Conservation (phyloP, 1,284 basidiomycete genomes). For the Cutaneotrichosporon sp. region DNA sequence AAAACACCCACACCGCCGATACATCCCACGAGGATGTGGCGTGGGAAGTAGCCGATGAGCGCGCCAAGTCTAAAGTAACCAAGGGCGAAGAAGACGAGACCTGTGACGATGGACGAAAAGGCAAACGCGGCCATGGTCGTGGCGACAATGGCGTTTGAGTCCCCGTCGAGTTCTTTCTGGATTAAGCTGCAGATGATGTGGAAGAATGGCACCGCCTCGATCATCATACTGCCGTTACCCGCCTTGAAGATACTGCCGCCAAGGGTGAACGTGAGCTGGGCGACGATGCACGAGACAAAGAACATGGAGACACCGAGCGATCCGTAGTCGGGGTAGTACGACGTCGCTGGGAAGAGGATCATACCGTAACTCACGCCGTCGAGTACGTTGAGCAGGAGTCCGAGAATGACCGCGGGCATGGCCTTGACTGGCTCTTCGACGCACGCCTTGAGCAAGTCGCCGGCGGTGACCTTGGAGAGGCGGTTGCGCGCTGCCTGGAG, state of each 20-base stretch:
- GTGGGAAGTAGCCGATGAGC: constrained; percentile 91
- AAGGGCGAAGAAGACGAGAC: constrained; percentile 81
- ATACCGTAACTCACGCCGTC: constrained; percentile 70
- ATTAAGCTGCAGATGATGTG: constrained; percentile 83
- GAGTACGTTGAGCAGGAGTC: constrained; percentile 80
- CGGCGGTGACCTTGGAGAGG: constrained; percentile 34
- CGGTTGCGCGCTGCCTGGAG: constrained; percentile 8
- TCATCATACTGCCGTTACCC: constrained; percentile 98
- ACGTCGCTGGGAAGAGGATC: constrained; percentile 76
- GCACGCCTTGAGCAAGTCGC: constrained; percentile 39
- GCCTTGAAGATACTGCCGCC: constrained; percentile 80
- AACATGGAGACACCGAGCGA: constrained; percentile 93
- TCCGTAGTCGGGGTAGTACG: constrained; percentile 74
- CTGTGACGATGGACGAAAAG: constrained; percentile 84
- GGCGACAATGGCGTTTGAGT: constrained; percentile 68
- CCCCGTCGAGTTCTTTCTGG: constrained; percentile 63
- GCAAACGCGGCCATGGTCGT: constrained; percentile 89
- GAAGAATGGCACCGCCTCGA: constrained; percentile 95
- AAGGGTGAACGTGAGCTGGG: constrained; percentile 78
- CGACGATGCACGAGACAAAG: constrained; percentile 74
- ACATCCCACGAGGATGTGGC: constrained; percentile 91
- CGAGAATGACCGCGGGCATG: constrained; percentile 79
- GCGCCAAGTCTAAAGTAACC: constrained; percentile 77
- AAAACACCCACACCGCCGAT: constrained; percentile 96
- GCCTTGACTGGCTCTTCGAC: constrained; percentile 51